phyloP scores from a whole-genome alignment of 768 basidiomycete species.

The Terana coerulea region DNA sequence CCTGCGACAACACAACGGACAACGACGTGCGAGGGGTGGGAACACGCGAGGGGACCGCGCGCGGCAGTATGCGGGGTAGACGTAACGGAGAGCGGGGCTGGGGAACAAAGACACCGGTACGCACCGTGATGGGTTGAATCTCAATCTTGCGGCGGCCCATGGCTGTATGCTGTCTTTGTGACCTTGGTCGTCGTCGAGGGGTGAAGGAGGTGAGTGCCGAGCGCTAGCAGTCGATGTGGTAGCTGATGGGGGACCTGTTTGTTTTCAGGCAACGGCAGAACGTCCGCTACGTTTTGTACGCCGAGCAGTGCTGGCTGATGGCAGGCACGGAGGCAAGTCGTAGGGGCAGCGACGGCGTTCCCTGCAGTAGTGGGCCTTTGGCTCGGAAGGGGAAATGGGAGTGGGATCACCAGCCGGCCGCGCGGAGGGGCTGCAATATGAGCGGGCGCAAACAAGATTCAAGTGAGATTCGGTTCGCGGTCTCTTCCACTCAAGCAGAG shows the following conservation, averaged over 20 bases:
- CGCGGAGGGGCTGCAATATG: background rate
- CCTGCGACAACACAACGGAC: background rate
- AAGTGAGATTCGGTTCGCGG: background rate
- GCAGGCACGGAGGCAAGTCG: background rate
- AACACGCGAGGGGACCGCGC: background rate
- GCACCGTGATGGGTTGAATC: slow-evolving; percentile 75
- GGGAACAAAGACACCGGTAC: slow-evolving; percentile 30
- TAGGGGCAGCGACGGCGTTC: background rate
- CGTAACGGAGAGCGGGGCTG: slow-evolving; percentile 12
- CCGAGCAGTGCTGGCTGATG: background rate
- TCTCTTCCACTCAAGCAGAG: slow-evolving; percentile 4
- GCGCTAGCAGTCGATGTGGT: slow-evolving; percentile 5
- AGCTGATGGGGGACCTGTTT: slow-evolving; percentile 4
- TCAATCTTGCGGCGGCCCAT: slow-evolving; percentile 83
- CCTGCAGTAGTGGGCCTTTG: no score
- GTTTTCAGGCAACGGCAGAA: background rate
- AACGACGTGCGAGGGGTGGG: background rate
- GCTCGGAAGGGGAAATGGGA: slow-evolving; percentile 2
- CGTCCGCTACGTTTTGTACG: slow-evolving; percentile 4
- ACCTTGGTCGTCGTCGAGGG: background rate
- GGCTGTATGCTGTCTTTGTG: background rate
- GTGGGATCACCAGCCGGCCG: slow-evolving; percentile 1
- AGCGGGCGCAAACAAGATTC: background rate
- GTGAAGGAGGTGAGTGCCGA: slow-evolving; percentile 6
- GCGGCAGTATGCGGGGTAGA: slow-evolving; percentile 1